These are phyloP conservation scores for Polychytrium aggregatum DNA, from an alignment of 192 early-diverging fungal genomes.

Conservation along the genomic window DNA sequence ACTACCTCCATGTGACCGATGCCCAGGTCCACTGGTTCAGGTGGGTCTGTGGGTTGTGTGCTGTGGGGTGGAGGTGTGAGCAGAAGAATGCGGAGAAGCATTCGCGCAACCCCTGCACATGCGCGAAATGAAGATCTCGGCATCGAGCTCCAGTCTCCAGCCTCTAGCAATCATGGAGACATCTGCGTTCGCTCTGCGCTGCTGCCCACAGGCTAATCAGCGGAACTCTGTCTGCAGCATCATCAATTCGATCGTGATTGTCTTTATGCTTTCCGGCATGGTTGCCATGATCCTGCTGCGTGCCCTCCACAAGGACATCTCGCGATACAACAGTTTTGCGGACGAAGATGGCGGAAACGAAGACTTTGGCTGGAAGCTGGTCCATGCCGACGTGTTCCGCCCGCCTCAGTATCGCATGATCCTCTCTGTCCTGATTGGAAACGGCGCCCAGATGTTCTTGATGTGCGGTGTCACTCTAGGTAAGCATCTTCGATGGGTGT, in stretches of 20 bases:
- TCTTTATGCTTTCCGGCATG: conserved; percentile 45
- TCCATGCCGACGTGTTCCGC: conserved; percentile 51
- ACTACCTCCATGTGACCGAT: conserved; percentile 40
- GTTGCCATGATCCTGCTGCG: conserved; percentile 46
- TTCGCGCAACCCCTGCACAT: too few species aligned
- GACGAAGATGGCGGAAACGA: conserved; percentile 44
- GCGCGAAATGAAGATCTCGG: too few species aligned
- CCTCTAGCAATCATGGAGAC: too few species aligned
- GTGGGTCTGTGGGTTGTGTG: conserved; percentile 3
- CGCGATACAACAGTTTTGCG: conserved; percentile 41
- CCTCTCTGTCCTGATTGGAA: conserved; percentile 41
- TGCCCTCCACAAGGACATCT: conserved; percentile 46
- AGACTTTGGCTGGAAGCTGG: conserved; percentile 57
- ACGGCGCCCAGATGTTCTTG: conserved; percentile 39
- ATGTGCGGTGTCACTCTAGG: conserved; percentile 40
- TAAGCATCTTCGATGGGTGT: conserved; percentile 22
- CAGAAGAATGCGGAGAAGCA: too few species aligned
- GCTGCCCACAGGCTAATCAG: too few species aligned
- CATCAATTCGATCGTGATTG: conserved; percentile 47
- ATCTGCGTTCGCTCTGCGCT: too few species aligned
- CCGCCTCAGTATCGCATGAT: conserved; percentile 40
- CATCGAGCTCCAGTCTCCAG: too few species aligned
- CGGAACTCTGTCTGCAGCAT: conserved; percentile 27
- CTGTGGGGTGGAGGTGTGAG: too few species aligned
- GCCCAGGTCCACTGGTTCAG: conserved; percentile 51